These are phyloP conservation scores for Plantago rigida DNA, from an alignment of 305 asterid genomes.

Conservation along the genomic window DNA sequence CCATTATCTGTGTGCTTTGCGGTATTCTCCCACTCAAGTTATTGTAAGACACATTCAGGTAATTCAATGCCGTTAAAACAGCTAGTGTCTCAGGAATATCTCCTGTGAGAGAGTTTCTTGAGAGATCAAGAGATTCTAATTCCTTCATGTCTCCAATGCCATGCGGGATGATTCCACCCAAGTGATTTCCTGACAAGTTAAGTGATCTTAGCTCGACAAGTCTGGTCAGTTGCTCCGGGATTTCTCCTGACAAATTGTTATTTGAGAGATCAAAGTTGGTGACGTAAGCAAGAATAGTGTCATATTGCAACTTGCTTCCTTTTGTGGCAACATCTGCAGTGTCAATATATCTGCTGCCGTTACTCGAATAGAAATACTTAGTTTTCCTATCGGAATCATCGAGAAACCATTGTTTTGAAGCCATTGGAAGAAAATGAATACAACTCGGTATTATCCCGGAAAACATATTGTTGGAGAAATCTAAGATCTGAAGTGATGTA, in stretches of 20 bases:
- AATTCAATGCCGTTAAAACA: conserved; percentile 1
- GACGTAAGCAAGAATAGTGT: conserved; percentile 10
- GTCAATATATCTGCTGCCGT: conserved; percentile 3
- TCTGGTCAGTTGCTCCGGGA: conserved; percentile 19
- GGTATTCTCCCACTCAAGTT: conserved; percentile 18
- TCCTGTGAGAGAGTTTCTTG: conserved; percentile 26
- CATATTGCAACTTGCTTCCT: conserved; percentile 18
- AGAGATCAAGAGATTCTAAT: conserved; percentile 27
- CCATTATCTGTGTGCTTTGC: conserved; percentile 3
- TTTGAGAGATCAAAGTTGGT: conserved; percentile 23
- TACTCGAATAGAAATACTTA: not conserved
- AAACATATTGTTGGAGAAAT: conserved; percentile 20
- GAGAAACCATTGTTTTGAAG: not conserved
- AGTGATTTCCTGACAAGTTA: conserved; percentile 19
- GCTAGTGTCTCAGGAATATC: conserved; percentile 18
- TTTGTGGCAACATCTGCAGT: conserved; percentile 23
- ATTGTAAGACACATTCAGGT: conserved; percentile 14
- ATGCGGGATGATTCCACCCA: conserved; percentile 17
- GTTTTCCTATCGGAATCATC: not conserved
- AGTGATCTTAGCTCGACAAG: conserved; percentile 21
- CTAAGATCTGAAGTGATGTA: conserved; percentile 21
- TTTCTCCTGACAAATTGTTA: conserved; percentile 21
- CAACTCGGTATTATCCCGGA: conserved; percentile 24
- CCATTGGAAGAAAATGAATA: conserved; percentile 22
- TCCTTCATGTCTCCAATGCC: conserved; percentile 23